Base-by-base conservation (phyloP, 805 yeast genomes). In the Metschnikowia hibisci region DNA sequence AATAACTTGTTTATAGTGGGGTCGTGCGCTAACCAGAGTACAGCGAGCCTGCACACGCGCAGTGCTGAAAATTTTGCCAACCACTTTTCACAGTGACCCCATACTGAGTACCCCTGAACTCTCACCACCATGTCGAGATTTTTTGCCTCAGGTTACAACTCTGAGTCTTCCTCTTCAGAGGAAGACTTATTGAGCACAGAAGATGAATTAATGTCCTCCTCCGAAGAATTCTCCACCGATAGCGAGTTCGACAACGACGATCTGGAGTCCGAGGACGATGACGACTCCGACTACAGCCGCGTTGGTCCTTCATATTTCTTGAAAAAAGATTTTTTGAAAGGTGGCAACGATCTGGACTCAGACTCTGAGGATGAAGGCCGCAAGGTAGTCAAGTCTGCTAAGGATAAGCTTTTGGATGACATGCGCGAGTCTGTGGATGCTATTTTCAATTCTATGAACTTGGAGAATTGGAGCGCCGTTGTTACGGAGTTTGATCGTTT, bases 371-470 rank as follows among this genome's bases (percentile, higher is more conserved):
- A 78, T 46, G 91, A 84, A 45, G 86, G 82, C 58, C 84, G 81
- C 62, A 85, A 83, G 54, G 88, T 89, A 32, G 96, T 91, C 54
- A 90, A 87, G 70, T 82, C 93, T 45, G 96, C 97, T 42, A 87
- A 84, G 69, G 98, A 90, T 52, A 93, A 91, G 72, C 75, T 89
- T 47, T 64, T 89, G 55, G 97, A 89, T 61, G 99, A 93, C 64
- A 77, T 93, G 69, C 82, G 78, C 55, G 73, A 73, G 20, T 66
- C 78, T 27, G 77, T 83, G 54, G 82, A 80, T 57, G 74, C 79
- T 41, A 79, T 89, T 56, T 89, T 83, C 58, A 75, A 76, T 46
- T 81, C 82, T 39, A 81, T 80, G 56, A 76, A 78, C 66, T 76
- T 77, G 52, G 80, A 79, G 57, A 91, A 87, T 66, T 91, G 96